Evolutionary conservation across 176 grass and related monocot species (phyloP), one percentile per base, ranked within the genome.

Genomic region (Aegilops umbellulata): DNA sequence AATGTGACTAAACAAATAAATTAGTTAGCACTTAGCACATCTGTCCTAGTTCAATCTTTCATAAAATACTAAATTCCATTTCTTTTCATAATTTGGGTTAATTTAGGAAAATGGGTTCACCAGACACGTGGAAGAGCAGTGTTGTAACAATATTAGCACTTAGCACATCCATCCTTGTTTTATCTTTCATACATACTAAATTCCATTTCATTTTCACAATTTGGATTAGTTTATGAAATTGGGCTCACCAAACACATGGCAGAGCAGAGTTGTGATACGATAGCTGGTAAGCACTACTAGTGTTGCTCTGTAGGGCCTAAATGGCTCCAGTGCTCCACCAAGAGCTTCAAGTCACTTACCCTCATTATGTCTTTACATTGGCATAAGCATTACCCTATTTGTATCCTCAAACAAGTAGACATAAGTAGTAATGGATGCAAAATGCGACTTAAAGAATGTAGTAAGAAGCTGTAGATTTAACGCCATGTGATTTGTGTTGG

Each of bases 161-260:
- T 76, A 85, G 46, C 69, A 89, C 39, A 80, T 53, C 25, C 19
- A 82, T 60, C 30, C 11, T 62, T 77, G 35, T 35, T 62, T 65
- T 75, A 38, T 35, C 36, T 89, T 89, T 47, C 24, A 74, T 75
- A 23, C 71, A 66, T 62, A 69, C 61, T 82, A 60, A 25, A 82
- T 47, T 58, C 25, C 60, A 80, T 53, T 65, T 17, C 4, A 44
- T 63, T 76, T 87, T 65, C 31, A 39, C 25, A 29, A 7, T 63
- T 32, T 49, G 42, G 41, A 29, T 14, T 38, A 60, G 65, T 65
- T 79, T 29, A 66, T 58, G 25, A 57, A 75, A 60, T 11, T 74
- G 68, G 66, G 10, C 19, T 41, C 80, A 82, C 5, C 1, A 20
- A 47, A 60, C 23, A 44, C 49, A 25, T 11, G 26, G 26, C 5